Conservation (phyloP, 1,139 yeast genomes). For the Zygoascus hellenicus region DNA sequence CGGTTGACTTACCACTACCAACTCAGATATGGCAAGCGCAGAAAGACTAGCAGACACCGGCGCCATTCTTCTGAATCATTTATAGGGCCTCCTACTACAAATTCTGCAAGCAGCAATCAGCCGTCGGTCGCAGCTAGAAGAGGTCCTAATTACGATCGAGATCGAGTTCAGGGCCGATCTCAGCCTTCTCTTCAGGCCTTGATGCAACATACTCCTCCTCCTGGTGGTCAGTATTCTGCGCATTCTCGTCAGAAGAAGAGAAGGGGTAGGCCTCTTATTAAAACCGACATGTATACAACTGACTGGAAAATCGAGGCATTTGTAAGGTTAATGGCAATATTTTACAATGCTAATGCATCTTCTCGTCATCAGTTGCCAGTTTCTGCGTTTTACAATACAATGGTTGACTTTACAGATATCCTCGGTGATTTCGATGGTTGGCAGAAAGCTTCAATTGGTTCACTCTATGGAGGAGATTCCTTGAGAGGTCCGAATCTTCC, state of each 20-base stretch:
- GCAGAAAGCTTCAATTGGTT: slow-evolving; percentile 39
- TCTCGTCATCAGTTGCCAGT: slow-evolving; percentile 38
- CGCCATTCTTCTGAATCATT: background rate
- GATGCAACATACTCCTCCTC: slow-evolving; percentile 5
- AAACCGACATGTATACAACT: slow-evolving; percentile 58
- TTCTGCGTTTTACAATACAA: slow-evolving; percentile 65
- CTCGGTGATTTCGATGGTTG: slow-evolving; percentile 78
- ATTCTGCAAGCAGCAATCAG: background rate
- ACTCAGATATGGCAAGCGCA: background rate
- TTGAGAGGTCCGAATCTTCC: background rate
- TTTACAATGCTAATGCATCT: slow-evolving; percentile 50
- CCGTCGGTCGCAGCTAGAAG: slow-evolving; percentile 4
- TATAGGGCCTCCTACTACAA: background rate
- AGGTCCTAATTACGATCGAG: background rate
- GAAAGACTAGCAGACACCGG: background rate
- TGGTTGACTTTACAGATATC: slow-evolving; percentile 74
- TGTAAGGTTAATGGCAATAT: slow-evolving; percentile 49
- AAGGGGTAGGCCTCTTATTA: slow-evolving; percentile 24
- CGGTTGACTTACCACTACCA: slow-evolving; percentile 27
- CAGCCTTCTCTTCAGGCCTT: slow-evolving; percentile 5
- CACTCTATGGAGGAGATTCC: background rate
- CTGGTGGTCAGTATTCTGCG: background rate
- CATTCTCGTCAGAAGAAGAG: slow-evolving; percentile 17
- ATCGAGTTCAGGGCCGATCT: background rate
- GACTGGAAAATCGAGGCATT: slow-evolving; percentile 80